Percentiles rank a stretch among this genome's conserved stretches.
Conservation (phyloP, 208 protist genomes). For the Kentomonas sorsogonicus region DNA sequence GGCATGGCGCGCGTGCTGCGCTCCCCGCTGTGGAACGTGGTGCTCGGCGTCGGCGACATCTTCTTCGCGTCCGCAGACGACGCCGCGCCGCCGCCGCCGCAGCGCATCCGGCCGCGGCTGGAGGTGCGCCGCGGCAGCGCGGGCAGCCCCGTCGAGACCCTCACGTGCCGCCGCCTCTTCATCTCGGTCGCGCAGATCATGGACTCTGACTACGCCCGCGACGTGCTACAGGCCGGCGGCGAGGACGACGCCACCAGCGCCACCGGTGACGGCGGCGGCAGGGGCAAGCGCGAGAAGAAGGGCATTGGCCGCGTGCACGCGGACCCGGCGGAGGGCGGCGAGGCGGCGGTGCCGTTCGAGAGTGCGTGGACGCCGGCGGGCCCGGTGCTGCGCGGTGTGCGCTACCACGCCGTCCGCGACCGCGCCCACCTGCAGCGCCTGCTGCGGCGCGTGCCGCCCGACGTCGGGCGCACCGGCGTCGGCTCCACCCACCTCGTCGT, state of each 20-base stretch:
- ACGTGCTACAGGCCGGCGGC: conserved; percentile 7
- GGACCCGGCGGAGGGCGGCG: neutral
- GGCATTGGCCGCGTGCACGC: neutral
- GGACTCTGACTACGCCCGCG: conserved; percentile 18
- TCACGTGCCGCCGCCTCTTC: conserved; percentile 15
- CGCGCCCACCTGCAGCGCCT: conserved; percentile 17
- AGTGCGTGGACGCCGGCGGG: conserved; percentile 42
- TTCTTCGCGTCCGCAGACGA: neutral
- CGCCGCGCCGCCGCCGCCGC: neutral
- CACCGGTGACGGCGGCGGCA: neutral
- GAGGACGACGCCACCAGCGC: neutral
- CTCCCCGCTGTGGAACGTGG: conserved; percentile 23
- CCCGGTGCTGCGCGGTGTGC: conserved; percentile 30
- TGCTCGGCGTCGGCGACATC: conserved; percentile 18
- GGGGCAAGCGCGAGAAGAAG: neutral
- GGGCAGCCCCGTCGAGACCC: neutral
- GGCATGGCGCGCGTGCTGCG: conserved; percentile 20
- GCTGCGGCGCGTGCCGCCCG: conserved; percentile 12
- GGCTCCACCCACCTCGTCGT: conserved; percentile 28
- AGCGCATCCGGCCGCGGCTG: neutral
- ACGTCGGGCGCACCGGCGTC: conserved; percentile 2
- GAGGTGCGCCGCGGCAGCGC: neutral
- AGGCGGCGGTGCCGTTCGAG: conserved; percentile 23
- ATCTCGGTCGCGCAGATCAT: conserved; percentile 35
- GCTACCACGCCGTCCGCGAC: conserved; percentile 20